Evolutionary conservation across 164 flowering plant species (phyloP).

Genomic region (Vitis amurensis): DNA sequence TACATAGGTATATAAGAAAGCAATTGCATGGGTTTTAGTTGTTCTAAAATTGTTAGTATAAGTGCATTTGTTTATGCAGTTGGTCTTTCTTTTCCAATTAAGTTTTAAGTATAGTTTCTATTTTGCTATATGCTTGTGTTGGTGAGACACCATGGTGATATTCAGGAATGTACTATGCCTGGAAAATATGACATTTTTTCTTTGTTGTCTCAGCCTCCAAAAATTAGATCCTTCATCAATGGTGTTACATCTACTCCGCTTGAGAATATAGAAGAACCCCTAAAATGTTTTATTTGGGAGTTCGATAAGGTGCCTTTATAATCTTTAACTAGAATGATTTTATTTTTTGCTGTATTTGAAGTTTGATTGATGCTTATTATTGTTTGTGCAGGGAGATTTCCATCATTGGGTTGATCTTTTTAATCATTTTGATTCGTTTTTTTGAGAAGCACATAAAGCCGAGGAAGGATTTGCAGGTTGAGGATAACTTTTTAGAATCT

Average conservation of each 20-base stretch:
- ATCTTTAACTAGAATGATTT: not conserved
- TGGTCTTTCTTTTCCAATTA: not conserved
- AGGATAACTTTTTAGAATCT: slow-evolving; percentile 61
- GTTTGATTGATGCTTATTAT: slow-evolving; percentile 12
- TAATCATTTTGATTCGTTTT: slow-evolving; percentile 85
- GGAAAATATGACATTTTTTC: not conserved
- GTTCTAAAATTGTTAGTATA: not conserved
- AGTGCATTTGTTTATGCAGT: not conserved
- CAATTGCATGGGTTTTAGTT: not conserved
- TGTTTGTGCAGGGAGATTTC: slow-evolving; percentile 78
- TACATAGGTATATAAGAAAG: no score
- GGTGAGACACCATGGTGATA: not conserved
- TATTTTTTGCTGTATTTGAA: not conserved
- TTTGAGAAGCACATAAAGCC: slow-evolving; percentile 79
- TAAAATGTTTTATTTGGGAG: slow-evolving; percentile 80
- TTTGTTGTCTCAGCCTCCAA: slow-evolving; percentile 71
- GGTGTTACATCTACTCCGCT: slow-evolving; percentile 67
- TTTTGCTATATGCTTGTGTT: not conserved
- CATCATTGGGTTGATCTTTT: slow-evolving; percentile 97
- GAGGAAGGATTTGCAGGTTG: slow-evolving; percentile 86
- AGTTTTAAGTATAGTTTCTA: not conserved
- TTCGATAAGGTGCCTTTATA: slow-evolving; percentile 68
- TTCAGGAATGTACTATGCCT: not conserved
- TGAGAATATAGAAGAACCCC: slow-evolving; percentile 75
- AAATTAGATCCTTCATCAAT: slow-evolving; percentile 73